Evolutionary conservation across 345 rosid species (phyloP), one percentile per base, ranked within the genome.

Genomic region (Eutrema heterophyllum): DNA sequence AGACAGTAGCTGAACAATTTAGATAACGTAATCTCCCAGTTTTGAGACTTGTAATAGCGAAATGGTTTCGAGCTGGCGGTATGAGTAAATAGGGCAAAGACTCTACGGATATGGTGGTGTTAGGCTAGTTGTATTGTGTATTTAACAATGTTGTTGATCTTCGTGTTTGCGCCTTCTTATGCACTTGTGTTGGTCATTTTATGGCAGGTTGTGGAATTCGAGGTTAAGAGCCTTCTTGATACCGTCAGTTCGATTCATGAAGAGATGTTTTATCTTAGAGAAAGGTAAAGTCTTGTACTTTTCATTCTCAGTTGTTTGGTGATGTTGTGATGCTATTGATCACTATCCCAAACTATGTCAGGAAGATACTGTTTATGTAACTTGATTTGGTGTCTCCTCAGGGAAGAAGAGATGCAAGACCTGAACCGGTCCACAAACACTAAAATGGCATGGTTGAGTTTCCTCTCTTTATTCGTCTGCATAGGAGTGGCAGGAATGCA

Each of bases 351-450:
- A n/a, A n/a, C n/a, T n/a, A 16, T 74, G 16, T 14, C 4, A 21
- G 2, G 51, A 45, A 10, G 58, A 11, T 56, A 13, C 0, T 49
- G 6, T 66, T 48, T 18, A 36, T 12, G 16, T 56, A 49, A 49
- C 30, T 5, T 61, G 61, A 55, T 14, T 75, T 72, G 63, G 38
- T 36, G 3, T 60, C 39, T 4, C 39, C 69, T 36, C 90, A 92
- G 97, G 74, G 99, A 92, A 84, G 92, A 86, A 54, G 90, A 92
- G 83, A 95, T 92, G 99, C 94, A 90, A 81, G 92, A 84, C 5
- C 77, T 95, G 71, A 95, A 88, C 81, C 74, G 67, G 51, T 73
- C 85, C 5, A 95, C 99, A 0, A 90, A 88, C 79, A 46, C 84
- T 7, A 92, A 74, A 71, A 95, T 95, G 99, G 93, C 87, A 11